These are phyloP conservation scores for Aphanocladium album DNA, from an alignment of 2,329 filamentous ascomycete genomes.

Conservation along the genomic window DNA sequence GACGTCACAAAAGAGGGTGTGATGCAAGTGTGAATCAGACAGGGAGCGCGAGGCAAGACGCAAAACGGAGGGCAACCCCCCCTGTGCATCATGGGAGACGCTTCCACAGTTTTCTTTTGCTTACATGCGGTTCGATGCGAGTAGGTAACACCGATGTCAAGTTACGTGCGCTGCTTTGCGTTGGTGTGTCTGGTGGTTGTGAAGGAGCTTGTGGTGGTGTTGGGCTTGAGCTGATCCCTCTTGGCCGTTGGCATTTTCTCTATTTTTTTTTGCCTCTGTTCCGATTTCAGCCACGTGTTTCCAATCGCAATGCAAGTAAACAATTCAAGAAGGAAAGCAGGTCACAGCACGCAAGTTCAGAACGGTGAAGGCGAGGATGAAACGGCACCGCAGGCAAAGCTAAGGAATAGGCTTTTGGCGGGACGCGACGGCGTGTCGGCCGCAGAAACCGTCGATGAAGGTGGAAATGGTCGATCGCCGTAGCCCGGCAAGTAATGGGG, in stretches of 20 bases:
- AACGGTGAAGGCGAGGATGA: not conserved
- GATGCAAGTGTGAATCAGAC: not conserved
- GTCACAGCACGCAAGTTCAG: not conserved
- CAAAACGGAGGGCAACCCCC: not conserved
- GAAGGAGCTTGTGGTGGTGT: not conserved
- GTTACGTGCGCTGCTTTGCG: not conserved
- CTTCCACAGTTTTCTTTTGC: not conserved
- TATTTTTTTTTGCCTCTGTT: too few species aligned
- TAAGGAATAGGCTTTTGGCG: not conserved
- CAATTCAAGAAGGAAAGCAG: not conserved
- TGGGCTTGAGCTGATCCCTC: not conserved
- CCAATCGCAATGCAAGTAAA: not conserved
- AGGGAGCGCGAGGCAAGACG: not conserved
- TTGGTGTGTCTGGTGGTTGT: not conserved
- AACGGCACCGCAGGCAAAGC: not conserved
- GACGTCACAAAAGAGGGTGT: not conserved
- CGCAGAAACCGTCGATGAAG: constrained; percentile 6
- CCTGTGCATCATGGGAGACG: not conserved
- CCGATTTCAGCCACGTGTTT: too few species aligned
- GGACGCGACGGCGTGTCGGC: not conserved
- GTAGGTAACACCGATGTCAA: not conserved
- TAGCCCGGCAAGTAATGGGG: not conserved
- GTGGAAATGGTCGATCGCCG: constrained; percentile 11
- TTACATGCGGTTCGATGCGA: not conserved
- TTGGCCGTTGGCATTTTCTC: not conserved